phyloP scores from a whole-genome alignment of 352 stramenopile genomes.

The Phytopythium montanum region DNA sequence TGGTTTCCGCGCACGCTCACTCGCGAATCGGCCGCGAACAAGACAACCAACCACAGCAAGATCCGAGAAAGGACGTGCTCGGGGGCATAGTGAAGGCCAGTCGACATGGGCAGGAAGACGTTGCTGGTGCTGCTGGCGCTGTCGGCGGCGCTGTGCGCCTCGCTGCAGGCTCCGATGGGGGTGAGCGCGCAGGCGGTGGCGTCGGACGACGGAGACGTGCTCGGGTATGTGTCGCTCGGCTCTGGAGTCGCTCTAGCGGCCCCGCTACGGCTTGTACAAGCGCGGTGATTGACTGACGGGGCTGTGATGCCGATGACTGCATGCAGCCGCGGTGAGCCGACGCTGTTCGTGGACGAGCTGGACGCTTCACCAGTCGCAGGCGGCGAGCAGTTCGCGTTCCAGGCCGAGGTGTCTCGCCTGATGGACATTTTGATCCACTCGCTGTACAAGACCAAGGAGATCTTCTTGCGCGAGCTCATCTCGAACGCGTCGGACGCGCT shows the following conservation, averaged over 20 bases:
- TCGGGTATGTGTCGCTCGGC: slow-evolving; percentile 25
- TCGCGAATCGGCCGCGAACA: slow-evolving; percentile 3
- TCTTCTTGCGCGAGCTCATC: slow-evolving; percentile 99
- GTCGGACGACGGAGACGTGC: slow-evolving; percentile 32
- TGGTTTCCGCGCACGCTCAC: slow-evolving; percentile 7
- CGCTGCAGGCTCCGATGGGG: slow-evolving; percentile 16
- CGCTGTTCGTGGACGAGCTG: slow-evolving; percentile 41
- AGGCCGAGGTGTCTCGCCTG: slow-evolving; percentile 97
- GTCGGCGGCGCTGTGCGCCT: slow-evolving; percentile 27
- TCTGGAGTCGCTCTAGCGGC: not conserved
- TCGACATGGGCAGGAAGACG: slow-evolving; percentile 4
- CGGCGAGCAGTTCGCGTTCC: slow-evolving; percentile 91
- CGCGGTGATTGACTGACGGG: no score
- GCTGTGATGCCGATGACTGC: not conserved
- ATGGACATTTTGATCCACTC: slow-evolving; percentile 99
- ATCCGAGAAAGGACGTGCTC: slow-evolving; percentile 4
- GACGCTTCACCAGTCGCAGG: slow-evolving; percentile 30
- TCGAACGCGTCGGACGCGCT: slow-evolving; percentile 98
- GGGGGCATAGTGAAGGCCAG: no score
- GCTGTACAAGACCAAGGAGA: slow-evolving; percentile 96
- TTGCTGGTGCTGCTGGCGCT: slow-evolving; percentile 37
- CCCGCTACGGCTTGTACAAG: not conserved
- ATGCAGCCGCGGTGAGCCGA: slow-evolving; percentile 27
- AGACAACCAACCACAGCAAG: not conserved
- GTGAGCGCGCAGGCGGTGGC: slow-evolving; percentile 23